phyloP scores from a whole-genome alignment of 768 basidiomycete genomes.

The Naematelia encephala region DNA sequence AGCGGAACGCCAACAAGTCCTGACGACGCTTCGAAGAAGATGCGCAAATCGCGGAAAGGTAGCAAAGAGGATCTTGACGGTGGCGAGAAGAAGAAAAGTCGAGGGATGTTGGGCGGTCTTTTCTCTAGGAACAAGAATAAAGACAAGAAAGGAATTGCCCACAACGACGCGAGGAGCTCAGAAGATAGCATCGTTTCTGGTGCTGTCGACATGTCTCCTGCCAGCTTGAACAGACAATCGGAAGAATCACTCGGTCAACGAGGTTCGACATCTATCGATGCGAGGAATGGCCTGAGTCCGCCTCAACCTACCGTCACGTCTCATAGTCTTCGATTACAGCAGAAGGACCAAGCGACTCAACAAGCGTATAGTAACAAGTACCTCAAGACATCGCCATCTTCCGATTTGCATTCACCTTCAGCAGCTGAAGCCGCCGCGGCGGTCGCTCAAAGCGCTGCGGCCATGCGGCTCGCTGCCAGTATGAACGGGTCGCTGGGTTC shows the following conservation, averaged over 20 bases:
- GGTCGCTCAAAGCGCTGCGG: conserved; percentile 57
- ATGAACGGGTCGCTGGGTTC: conserved; percentile 20
- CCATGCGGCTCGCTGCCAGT: conserved; percentile 39
- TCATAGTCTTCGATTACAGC: conserved; percentile 68
- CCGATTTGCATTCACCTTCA: conserved; percentile 64
- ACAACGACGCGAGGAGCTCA: conserved; percentile 34
- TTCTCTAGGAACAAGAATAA: conserved; percentile 67
- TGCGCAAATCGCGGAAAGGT: conserved; percentile 54
- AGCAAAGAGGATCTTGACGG: conserved; percentile 32
- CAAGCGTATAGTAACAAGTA: conserved; percentile 76
- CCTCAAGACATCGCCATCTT: conserved; percentile 75
- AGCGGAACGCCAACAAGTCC: conserved; percentile 31
- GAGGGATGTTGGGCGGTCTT: conserved; percentile 70
- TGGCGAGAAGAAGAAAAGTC: conserved; percentile 54
- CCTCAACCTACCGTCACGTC: conserved; percentile 54
- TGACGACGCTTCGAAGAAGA: conserved; percentile 54
- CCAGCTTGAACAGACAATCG: conserved; percentile 19
- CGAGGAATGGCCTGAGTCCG: conserved; percentile 1
- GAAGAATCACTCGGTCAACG: conserved; percentile 17
- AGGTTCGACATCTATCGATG: background rate
- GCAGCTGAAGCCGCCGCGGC: conserved; percentile 67
- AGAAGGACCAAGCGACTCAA: conserved; percentile 85
- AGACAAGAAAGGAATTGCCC: conserved; percentile 62
- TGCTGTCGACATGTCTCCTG: conserved; percentile 23
- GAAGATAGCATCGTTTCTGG: conserved; percentile 44